Base-by-base conservation (phyloP, 768 basidiomycete genomes). In the Tricholoma furcatifolium region DNA sequence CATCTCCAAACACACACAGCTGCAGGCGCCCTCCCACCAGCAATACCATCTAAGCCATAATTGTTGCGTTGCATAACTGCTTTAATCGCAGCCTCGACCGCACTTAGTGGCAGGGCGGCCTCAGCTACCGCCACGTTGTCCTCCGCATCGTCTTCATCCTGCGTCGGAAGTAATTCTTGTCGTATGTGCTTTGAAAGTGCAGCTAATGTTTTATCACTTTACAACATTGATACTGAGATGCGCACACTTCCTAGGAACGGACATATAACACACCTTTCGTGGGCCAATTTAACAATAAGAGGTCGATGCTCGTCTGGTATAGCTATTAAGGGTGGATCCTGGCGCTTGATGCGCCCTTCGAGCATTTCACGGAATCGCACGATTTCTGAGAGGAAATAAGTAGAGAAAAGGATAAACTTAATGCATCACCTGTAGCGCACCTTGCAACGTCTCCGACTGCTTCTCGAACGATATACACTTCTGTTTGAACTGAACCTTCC, bases 1-100 rank as follows among this genome's bases (percentile, higher is more conserved):
- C 93, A 96, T 47, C 89, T 75, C 91, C 91, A 95, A 18, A 88
- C 72, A 56, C 80, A 85, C 31, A 90, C 69, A n/a, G 80, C 71
- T 6, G 85, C 81, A 12, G 87, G 84, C 18, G 74, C 62, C 63
- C 79, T 88, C 47, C 72, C 71, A 32, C 79, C 80, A 9, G 69
- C 62, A 15, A 70, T 62, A 2, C 71, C 68, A 47, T 90, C 83
- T 5, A 94, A 67, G 1, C 93, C 93, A 62, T 95, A 95, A 66
- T 96, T 94, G 23, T 78, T 80, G 14, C 93, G 84, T 24, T 66
- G 72, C 51, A 91, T 81, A 10, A 87, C 65, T 2, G 71, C 60
- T 63, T 80, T 83, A 46, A 95, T 85, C 11, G 83, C 80, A 32
- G 72, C 67, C 60, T 93, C 90, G 4, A 96, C 75, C 1, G 72